Evolutionary conservation across 2,329 filamentous ascomycete genomes (phyloP).

Genomic region (Neonectria sp.): DNA sequence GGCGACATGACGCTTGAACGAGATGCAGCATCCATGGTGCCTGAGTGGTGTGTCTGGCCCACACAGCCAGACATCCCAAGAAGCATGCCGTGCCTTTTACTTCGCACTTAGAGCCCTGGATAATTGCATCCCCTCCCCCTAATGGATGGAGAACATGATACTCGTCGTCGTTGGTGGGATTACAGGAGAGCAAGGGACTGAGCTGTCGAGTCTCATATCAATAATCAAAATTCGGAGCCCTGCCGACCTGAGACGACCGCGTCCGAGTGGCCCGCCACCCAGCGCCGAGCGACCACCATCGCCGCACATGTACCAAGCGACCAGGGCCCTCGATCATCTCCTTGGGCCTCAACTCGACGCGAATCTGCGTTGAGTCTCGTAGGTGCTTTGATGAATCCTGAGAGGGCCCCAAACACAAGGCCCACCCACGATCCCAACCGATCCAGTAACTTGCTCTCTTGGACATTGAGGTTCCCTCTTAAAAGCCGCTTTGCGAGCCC

Average conservation of each 20-base stretch:
- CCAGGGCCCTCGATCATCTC: conserved; percentile 19
- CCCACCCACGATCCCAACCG: conserved; percentile 19
- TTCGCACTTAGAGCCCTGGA: not conserved
- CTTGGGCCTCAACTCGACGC: conserved; percentile 29
- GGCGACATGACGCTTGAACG: conserved; percentile 16
- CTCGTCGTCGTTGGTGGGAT: not conserved
- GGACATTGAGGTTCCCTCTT: conserved; percentile 12
- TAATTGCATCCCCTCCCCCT: conserved; percentile 4
- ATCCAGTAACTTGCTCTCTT: conserved; percentile 13
- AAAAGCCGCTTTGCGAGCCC: conserved; percentile 13
- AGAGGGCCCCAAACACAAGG: conserved; percentile 18
- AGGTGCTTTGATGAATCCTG: conserved; percentile 20
- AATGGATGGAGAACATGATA: not conserved
- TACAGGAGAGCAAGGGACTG: not conserved
- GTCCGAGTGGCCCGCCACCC: conserved; percentile 29
- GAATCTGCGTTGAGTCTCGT: conserved; percentile 28
- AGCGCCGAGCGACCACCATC: conserved; percentile 18
- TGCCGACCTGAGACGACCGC: conserved; percentile 34
- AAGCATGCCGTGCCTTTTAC: conserved; percentile 15
- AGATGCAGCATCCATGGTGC: conserved; percentile 20
- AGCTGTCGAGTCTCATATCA: conserved; percentile 21
- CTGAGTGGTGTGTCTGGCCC: conserved; percentile 25
- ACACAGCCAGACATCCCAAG: conserved; percentile 17
- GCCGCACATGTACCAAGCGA: not conserved
- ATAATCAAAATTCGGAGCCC: conserved; percentile 22